Percentiles rank a stretch among this genome's conserved stretches.
Conservation (phyloP, 2,329 filamentous ascomycete genomes). For the Neonectria hederae region DNA sequence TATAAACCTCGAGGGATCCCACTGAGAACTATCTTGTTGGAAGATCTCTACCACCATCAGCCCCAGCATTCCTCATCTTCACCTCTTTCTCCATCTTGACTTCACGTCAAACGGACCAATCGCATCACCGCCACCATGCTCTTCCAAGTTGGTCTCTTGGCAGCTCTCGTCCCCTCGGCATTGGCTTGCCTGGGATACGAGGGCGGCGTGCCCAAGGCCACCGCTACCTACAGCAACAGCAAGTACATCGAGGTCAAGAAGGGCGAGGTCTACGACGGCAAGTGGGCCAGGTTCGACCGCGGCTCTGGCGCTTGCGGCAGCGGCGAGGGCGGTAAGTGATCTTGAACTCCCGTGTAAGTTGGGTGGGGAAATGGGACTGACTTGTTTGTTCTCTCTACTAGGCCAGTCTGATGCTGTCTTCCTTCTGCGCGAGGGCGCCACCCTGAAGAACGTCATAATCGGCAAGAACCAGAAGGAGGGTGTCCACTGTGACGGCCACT, state of each 20-base stretch:
- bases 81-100: background rate
- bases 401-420: slow-evolving; percentile 36
- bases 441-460: slow-evolving; percentile 38
- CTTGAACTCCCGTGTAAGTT: background rate
- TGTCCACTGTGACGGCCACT: slow-evolving; percentile 42
- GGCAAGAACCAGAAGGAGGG: slow-evolving; percentile 40
- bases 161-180: slow-evolving; percentile 27
- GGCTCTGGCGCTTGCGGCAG: slow-evolving; percentile 52
- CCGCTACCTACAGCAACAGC: slow-evolving; percentile 41
- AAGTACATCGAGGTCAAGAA: slow-evolving; percentile 46
- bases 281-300: slow-evolving; percentile 49
- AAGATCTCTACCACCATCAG: background rate
- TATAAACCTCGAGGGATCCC: slow-evolving; percentile 12
- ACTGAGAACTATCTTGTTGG: background rate
- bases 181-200: slow-evolving; percentile 41
- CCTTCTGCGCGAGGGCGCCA: slow-evolving; percentile 33
- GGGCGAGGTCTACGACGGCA: slow-evolving; percentile 46
- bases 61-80: background rate
- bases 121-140: slow-evolving; percentile 18
- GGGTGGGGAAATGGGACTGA: background rate
- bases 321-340: slow-evolving; percentile 48
- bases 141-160: slow-evolving; percentile 9
- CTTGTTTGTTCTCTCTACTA: background rate
- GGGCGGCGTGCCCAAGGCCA: slow-evolving; percentile 44
- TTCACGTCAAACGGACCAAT: background rate